These are phyloP conservation scores for Alternaria arbusti DNA, from an alignment of 2,329 filamentous ascomycete species.

Conservation along the genomic window DNA sequence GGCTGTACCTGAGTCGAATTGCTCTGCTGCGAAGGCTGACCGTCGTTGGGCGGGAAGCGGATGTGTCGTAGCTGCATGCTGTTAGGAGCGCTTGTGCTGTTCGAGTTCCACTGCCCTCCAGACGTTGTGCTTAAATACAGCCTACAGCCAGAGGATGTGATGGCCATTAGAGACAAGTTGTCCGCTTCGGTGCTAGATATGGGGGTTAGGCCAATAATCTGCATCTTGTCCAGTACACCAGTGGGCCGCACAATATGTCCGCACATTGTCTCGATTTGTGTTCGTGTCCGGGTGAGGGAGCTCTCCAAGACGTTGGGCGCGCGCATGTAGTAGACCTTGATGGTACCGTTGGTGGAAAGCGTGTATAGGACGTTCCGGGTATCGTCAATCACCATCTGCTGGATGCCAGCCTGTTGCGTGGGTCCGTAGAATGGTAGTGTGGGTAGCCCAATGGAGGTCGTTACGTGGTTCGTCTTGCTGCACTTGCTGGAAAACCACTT, in stretches of 20 bases:
- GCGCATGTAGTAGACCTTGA: constrained; percentile 89
- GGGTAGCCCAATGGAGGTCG: constrained; percentile 71
- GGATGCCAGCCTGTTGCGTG: constrained; percentile 64
- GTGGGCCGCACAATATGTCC: constrained; percentile 80
- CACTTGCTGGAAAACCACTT: constrained; percentile 93
- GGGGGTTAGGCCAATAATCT: constrained; percentile 83
- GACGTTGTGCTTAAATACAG: constrained; percentile 91
- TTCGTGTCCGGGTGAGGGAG: constrained; percentile 62
- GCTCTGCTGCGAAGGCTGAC: constrained; percentile 24
- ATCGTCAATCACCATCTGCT: constrained; percentile 86
- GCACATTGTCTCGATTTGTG: constrained; percentile 70
- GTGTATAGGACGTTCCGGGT: constrained; percentile 88
- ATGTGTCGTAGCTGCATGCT: constrained; percentile 99
- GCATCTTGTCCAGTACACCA: constrained; percentile 71
- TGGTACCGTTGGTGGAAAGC: constrained; percentile 84
- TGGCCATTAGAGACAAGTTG: constrained; percentile 86
- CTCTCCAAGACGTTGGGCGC: constrained; percentile 59
- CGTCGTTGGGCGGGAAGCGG: constrained; percentile 77
- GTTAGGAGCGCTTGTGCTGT: constrained; percentile 73
- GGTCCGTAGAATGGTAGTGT: constrained; percentile 37
- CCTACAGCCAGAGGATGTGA: constrained; percentile 87
- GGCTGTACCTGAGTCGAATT: constrained; percentile 38
- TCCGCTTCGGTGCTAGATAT: constrained; percentile 80
- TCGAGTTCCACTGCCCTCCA: constrained; percentile 66
- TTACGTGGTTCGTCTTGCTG: constrained; percentile 85